Percentiles rank a stretch among this genome's conserved stretches.
phyloP scores from a whole-genome alignment of 2,329 filamentous ascomycete genomes.

The Clarireedia homoeocarpa region DNA sequence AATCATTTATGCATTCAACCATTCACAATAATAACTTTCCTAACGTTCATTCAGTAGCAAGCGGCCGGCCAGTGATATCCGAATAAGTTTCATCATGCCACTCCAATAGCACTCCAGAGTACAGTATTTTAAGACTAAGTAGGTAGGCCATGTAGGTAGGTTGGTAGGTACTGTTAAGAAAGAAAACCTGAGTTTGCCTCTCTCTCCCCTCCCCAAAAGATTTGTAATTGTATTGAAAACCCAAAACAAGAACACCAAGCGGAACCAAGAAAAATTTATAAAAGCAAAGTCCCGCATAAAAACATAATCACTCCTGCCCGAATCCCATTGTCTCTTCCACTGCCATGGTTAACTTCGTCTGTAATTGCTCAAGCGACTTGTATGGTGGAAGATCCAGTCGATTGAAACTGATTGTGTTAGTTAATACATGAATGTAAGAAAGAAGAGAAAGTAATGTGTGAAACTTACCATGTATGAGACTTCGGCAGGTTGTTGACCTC shows the following conservation, averaged over 20 bases:
- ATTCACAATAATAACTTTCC: no score
- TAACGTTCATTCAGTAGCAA: no score
- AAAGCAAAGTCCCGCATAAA: constrained; percentile 8
- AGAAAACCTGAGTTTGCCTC: no score
- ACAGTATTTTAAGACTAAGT: no score
- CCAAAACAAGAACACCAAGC: constrained; percentile 13
- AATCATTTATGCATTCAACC: no score
- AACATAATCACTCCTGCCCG: constrained; percentile 68
- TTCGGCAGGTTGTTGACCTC: constrained; percentile 88
- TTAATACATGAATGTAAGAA: constrained; percentile 4
- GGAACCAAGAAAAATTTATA: constrained; percentile 9
- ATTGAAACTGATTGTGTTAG: constrained; percentile 65
- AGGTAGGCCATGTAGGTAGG: no score
- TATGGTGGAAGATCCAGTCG: constrained; percentile 91
- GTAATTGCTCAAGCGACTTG: constrained; percentile 76
- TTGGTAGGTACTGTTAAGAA: no score
- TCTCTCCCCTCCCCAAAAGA: background rate
- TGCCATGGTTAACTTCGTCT: constrained; percentile 87
- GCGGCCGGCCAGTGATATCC: no score
- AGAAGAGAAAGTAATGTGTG: background rate
- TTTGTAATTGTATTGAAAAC: constrained; percentile 16
- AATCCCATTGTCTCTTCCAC: constrained; percentile 99
- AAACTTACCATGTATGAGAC: constrained; percentile 87
- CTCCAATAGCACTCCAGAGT: no score
- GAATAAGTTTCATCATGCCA: no score